A percentile compares a stretch with the other conserved stretches of the same genome.
Conservation (phyloP, 208 protist genomes). For the Acanthamoeba triangularis region DNA sequence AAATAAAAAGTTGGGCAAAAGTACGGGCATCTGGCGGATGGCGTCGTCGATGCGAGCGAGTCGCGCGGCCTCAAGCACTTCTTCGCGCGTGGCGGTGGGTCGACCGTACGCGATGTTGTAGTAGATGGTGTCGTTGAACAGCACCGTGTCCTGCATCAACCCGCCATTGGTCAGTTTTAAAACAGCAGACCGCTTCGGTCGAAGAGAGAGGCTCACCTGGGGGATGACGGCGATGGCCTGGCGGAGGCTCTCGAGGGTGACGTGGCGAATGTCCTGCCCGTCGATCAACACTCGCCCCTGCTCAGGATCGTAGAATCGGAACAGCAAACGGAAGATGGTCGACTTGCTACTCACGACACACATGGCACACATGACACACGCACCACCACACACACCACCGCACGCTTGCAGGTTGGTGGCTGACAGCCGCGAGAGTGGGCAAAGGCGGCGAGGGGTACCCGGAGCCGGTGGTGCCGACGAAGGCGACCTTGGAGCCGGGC, state of each 20-base stretch:
- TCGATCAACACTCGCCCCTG: slow-evolving; percentile 87
- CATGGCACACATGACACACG: too few relatives aligned
- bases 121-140: slow-evolving; percentile 89
- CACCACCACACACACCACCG: too few relatives aligned
- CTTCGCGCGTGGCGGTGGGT: slow-evolving; percentile 13
- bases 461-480: slow-evolving; percentile 90
- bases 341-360: slow-evolving; percentile 83
- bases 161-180: background rate
- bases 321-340: slow-evolving; percentile 90
- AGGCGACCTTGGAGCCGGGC: slow-evolving; percentile 88
- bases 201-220: slow-evolving; percentile 64
- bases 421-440: background rate
- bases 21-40: slow-evolving; percentile 82
- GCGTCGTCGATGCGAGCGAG: slow-evolving; percentile 82
- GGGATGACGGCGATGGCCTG: slow-evolving; percentile 86
- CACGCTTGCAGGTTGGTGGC: too few relatives aligned
- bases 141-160: slow-evolving; percentile 86
- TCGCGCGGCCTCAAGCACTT: slow-evolving; percentile 78
- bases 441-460: slow-evolving; percentile 52
- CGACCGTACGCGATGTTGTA: slow-evolving; percentile 90
- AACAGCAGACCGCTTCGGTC: too few relatives aligned
- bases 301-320: slow-evolving; percentile 89
- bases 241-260: slow-evolving; percentile 83
- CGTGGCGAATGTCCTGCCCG: slow-evolving; percentile 84
- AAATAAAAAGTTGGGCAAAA: background rate